Evolutionary conservation across 495 filamentous ascomycete genomes (phyloP).

Genomic region (Lasiosphaeriaceae sp.): DNA sequence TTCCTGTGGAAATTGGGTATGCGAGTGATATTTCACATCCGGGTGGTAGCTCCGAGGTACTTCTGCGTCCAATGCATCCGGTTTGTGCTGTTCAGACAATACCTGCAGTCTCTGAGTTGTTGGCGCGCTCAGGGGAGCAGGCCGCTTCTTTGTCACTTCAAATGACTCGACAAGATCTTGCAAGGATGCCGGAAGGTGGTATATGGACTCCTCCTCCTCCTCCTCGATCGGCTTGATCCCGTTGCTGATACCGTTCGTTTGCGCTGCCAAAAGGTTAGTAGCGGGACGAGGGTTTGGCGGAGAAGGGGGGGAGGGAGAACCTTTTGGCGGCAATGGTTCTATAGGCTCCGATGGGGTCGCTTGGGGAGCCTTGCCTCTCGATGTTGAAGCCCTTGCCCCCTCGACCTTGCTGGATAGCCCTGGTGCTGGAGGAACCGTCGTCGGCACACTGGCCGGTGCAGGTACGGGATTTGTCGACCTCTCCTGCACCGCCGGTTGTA

Average conservation of each 20-base stretch:
- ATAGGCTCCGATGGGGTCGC: slow-evolving; percentile 13
- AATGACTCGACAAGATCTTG: slow-evolving; percentile 89
- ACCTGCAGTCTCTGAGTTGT: slow-evolving; percentile 69
- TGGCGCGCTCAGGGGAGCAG: slow-evolving; percentile 52
- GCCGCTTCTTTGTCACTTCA: slow-evolving; percentile 72
- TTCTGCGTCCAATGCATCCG: slow-evolving; percentile 74
- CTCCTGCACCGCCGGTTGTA: slow-evolving; percentile 39
- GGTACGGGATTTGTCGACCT: slow-evolving; percentile 24
- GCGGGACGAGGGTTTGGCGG: neutral
- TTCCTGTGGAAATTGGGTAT: slow-evolving; percentile 86
- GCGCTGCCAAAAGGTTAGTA: slow-evolving; percentile 32
- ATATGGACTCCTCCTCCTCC: slow-evolving; percentile 77
- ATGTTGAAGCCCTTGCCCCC: slow-evolving; percentile 19
- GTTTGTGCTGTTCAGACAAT: slow-evolving; percentile 64
- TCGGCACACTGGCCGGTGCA: slow-evolving; percentile 13
- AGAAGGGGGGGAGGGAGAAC: neutral
- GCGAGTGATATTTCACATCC: slow-evolving; percentile 70
- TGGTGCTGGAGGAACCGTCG: slow-evolving; percentile 13
- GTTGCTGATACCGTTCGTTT: slow-evolving; percentile 54
- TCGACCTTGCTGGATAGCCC: slow-evolving; percentile 16
- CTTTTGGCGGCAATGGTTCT: slow-evolving; percentile 13
- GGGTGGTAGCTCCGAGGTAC: slow-evolving; percentile 80
- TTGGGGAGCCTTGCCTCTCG: slow-evolving; percentile 38
- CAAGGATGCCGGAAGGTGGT: slow-evolving; percentile 85
- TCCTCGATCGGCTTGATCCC: slow-evolving; percentile 42